phyloP scores from a whole-genome alignment of 2,329 filamentous ascomycete species.

The Aulographum hederae region DNA sequence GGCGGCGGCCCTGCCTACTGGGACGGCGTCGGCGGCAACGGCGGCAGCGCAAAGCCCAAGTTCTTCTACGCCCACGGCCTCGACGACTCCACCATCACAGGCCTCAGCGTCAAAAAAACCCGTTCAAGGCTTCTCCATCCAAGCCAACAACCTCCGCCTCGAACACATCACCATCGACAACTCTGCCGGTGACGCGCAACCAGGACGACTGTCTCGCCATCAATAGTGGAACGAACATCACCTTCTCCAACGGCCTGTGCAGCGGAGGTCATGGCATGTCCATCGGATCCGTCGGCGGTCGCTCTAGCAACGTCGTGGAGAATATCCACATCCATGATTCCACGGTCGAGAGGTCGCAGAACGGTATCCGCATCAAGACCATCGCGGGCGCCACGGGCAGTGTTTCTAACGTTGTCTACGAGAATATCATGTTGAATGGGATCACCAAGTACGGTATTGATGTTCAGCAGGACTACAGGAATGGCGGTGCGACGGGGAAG shows the following conservation, averaged over 20 bases:
- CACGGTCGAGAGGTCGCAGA: constrained; percentile 31
- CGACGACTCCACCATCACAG: constrained; percentile 18
- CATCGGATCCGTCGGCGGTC: constrained; percentile 39
- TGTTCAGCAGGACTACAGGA: constrained; percentile 33
- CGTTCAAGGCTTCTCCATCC: constrained; percentile 32
- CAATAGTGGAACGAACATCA: constrained; percentile 32
- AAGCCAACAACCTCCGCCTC: constrained; percentile 27
- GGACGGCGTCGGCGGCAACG: constrained; percentile 26
- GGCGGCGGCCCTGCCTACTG: constrained; percentile 36
- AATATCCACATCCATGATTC: constrained; percentile 32
- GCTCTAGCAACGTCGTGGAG: constrained; percentile 32
- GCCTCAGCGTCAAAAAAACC: constrained; percentile 35
- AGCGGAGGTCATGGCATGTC: constrained; percentile 38
- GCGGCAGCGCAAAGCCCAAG: constrained; percentile 4
- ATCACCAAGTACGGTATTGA: constrained; percentile 33
- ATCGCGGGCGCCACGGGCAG: constrained; percentile 31
- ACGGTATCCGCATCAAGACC: constrained; percentile 42
- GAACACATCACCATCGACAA: constrained; percentile 38
- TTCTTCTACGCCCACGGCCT: constrained; percentile 4
- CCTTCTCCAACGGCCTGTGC: constrained; percentile 23
- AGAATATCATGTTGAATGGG: constrained; percentile 25
- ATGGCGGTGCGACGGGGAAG: constrained; percentile 22
- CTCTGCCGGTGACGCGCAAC: constrained; percentile 33
- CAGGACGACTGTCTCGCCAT: constrained; percentile 43
- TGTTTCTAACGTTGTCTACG: constrained; percentile 29